Percentiles rank a stretch among this genome's conserved stretches.
Conservation (phyloP, 2,329 filamentous ascomycete species). For the Xylariaceae sp. region DNA sequence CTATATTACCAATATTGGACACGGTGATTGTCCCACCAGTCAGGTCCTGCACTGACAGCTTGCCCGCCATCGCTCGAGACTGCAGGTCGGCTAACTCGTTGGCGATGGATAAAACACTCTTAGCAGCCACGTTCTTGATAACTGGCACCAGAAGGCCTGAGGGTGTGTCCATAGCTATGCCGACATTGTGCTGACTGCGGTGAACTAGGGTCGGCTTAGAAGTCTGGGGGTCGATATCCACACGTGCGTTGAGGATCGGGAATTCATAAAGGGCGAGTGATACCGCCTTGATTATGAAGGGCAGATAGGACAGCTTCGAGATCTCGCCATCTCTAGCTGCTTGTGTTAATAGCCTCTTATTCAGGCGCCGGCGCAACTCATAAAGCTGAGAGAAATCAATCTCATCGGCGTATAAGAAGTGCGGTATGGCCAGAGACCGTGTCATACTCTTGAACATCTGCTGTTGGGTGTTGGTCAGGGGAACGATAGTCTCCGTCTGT, state of each 20-base stretch:
- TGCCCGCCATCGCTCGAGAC: conserved; percentile 65
- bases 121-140: conserved; percentile 72
- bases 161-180: conserved; percentile 91
- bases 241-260: conserved; percentile 80
- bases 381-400: conserved; percentile 74
- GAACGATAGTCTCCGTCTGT: conserved; percentile 59
- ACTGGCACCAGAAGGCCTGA: conserved; percentile 86
- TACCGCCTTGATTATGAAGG: conserved; percentile 93
- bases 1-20: conserved; percentile 93
- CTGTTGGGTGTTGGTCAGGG: conserved; percentile 72
- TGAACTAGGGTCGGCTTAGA: conserved; percentile 70
- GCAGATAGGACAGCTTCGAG: conserved; percentile 77
- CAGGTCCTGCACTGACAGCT: conserved; percentile 69
- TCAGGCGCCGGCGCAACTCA: conserved; percentile 67
- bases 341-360: conserved; percentile 49
- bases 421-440: conserved; percentile 80
- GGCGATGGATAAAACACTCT: conserved; percentile 74
- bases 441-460: conserved; percentile 99
- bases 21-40: conserved; percentile 87
- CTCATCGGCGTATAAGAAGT: conserved; percentile 92
- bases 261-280: conserved; percentile 77
- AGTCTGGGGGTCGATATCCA: conserved; percentile 55
- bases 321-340: conserved; percentile 40
- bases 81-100: conserved; percentile 70
- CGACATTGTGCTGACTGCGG: conserved; percentile 87